A percentile compares a stretch with the other conserved stretches of the same genome.
Conservation (phyloP, 257 asterid species). For the Solanum pinnatisectum region DNA sequence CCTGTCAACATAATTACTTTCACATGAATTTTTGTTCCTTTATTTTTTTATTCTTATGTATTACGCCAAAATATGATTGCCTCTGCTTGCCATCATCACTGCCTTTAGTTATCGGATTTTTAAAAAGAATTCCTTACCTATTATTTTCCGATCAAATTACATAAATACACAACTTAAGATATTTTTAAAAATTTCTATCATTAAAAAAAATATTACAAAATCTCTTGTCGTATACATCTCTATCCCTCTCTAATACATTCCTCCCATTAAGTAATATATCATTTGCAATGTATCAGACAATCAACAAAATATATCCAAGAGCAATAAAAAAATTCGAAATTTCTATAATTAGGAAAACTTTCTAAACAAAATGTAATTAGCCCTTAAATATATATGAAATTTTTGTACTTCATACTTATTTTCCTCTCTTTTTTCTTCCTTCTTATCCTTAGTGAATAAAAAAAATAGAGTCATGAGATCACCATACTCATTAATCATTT, state of each 20-base stretch:
- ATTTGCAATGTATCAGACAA: too few relatives aligned
- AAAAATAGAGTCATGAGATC: not conserved
- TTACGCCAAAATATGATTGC: not conserved
- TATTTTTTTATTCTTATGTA: not conserved
- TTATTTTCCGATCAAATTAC: too few relatives aligned
- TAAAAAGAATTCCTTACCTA: not conserved
- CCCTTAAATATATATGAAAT: not conserved
- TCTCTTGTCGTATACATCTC: not conserved
- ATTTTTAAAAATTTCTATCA: too few relatives aligned
- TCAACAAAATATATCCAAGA: too few relatives aligned
- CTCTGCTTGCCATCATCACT: not conserved
- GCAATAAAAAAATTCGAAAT: accelerated
- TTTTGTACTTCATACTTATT: not conserved
- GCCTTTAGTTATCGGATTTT: not conserved
- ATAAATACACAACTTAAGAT: too few relatives aligned
- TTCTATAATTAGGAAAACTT: too few relatives aligned
- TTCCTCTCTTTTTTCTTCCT: not conserved
- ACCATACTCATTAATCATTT: not conserved
- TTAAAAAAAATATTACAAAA: too few relatives aligned
- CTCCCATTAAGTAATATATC: too few relatives aligned
- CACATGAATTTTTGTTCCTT: not conserved
- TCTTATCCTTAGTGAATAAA: not conserved
- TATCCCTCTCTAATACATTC: too few relatives aligned
- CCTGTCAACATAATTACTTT: not conserved
- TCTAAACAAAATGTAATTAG: too few relatives aligned